phyloP scores from a whole-genome alignment of 345 rosid species.

The Hibiscus mutabilis region DNA sequence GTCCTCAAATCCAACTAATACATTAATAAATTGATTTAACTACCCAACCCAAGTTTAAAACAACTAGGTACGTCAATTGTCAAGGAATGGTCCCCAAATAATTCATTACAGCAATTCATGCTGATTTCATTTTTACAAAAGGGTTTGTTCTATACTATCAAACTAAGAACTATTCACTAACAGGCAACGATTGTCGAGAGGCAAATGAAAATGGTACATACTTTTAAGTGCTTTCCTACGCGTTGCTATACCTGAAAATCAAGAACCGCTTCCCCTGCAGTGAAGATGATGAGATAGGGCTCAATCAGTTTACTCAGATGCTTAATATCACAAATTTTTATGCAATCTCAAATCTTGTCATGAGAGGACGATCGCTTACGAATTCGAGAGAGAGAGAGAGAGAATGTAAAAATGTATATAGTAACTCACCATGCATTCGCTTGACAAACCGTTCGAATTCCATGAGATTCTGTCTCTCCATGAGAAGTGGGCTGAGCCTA shows the following conservation, averaged over 20 bases:
- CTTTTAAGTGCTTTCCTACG: background rate
- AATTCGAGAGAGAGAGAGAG: background rate
- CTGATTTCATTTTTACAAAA: background rate
- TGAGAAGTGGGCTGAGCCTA: constrained; percentile 64
- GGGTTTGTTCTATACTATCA: background rate
- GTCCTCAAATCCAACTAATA: background rate
- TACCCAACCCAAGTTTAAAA: background rate
- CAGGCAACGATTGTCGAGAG: background rate
- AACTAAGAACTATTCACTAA: no score
- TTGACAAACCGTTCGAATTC: constrained; percentile 80
- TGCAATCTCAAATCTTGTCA: background rate
- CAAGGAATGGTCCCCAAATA: background rate
- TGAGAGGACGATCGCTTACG: background rate
- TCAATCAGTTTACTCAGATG: background rate
- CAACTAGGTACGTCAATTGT: constrained; percentile 3
- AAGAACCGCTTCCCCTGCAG: constrained; percentile 1
- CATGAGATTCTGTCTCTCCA: constrained; percentile 68
- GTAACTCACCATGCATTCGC: constrained; percentile 75
- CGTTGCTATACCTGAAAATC: constrained; percentile 4
- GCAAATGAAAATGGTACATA: background rate
- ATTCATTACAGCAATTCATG: background rate
- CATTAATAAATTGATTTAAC: background rate
- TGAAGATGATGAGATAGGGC: background rate
- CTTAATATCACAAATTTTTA: background rate
- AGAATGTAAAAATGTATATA: background rate